Evolutionary conservation across 2,329 filamentous ascomycete species (phyloP).

Genomic region (Helminthosporium solani): DNA sequence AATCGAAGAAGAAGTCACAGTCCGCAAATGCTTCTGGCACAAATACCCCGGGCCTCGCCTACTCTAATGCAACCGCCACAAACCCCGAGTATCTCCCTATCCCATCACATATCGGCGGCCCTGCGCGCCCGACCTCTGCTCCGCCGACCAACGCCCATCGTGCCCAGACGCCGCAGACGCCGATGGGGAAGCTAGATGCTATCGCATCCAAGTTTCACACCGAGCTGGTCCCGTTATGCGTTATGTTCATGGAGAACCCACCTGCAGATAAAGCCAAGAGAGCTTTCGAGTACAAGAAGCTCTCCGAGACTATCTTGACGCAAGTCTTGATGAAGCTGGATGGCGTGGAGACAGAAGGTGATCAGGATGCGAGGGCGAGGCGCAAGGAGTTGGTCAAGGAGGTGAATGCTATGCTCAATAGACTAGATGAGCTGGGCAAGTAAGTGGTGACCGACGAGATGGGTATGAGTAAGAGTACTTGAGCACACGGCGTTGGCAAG

Average conservation of each 20-base stretch:
- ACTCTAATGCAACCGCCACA: constrained; percentile 24
- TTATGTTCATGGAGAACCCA: constrained; percentile 61
- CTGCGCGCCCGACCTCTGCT: constrained; percentile 34
- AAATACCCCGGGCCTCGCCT: constrained; percentile 43
- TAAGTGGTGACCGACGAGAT: not conserved
- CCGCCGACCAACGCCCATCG: constrained; percentile 41
- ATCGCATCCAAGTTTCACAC: constrained; percentile 64
- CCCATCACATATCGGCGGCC: constrained; percentile 36
- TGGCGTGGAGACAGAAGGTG: constrained; percentile 71
- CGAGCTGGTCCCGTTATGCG: constrained; percentile 65
- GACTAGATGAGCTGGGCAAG: constrained; percentile 57
- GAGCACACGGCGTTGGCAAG: not conserved
- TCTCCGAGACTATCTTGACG: constrained; percentile 74
- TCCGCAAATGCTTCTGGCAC: constrained; percentile 44
- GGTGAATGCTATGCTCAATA: constrained; percentile 66
- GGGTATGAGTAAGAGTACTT: not conserved
- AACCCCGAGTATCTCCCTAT: constrained; percentile 43
- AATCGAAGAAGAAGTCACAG: constrained; percentile 50
- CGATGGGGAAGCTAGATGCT: constrained; percentile 63
- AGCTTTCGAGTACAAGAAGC: constrained; percentile 70
- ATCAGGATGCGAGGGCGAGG: constrained; percentile 62
- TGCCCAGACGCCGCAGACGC: constrained; percentile 33
- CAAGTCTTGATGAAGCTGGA: constrained; percentile 77
- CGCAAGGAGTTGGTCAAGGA: constrained; percentile 73
- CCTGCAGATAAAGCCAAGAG: constrained; percentile 63